Evolutionary conservation across 2,329 filamentous ascomycete genomes (phyloP).

Genomic region (Metarhizium guizhouense): DNA sequence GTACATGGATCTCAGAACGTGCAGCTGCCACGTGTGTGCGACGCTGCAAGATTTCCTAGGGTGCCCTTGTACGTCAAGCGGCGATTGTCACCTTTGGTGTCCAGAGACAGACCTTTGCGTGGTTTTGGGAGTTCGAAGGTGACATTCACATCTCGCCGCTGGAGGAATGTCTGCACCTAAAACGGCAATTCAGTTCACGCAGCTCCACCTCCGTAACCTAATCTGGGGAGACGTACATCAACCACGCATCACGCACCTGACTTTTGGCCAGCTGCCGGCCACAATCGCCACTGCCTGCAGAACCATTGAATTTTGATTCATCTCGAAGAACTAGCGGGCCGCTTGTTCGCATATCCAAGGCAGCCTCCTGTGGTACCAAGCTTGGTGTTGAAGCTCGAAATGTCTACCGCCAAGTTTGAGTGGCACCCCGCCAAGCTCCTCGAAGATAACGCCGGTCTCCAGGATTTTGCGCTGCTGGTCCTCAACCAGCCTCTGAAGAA

Average conservation of each 20-base stretch:
- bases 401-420: constrained; percentile 22
- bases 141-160: neutral
- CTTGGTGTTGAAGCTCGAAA: constrained; percentile 2
- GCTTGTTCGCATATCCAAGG: neutral
- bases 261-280: neutral
- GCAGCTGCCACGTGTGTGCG: constrained; percentile 1
- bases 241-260: neutral
- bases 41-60: neutral
- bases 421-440: constrained; percentile 31
- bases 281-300: neutral
- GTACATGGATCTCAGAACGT: neutral
- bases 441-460: constrained; percentile 21
- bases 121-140: neutral
- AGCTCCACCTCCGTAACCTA: neutral
- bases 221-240: neutral
- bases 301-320: neutral
- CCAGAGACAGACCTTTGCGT: neutral
- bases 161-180: neutral
- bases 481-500: constrained; percentile 43
- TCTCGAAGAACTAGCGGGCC: neutral
- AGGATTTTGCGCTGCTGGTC: constrained; percentile 36
- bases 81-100: neutral
- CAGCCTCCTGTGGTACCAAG: neutral
- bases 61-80: neutral
- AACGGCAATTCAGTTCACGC: neutral